A percentile compares a stretch with the other conserved stretches of the same genome.
Evolutionary conservation across 2,329 filamentous ascomycete genomes (phyloP).

Genomic region (Sordariomycetes sp.): DNA sequence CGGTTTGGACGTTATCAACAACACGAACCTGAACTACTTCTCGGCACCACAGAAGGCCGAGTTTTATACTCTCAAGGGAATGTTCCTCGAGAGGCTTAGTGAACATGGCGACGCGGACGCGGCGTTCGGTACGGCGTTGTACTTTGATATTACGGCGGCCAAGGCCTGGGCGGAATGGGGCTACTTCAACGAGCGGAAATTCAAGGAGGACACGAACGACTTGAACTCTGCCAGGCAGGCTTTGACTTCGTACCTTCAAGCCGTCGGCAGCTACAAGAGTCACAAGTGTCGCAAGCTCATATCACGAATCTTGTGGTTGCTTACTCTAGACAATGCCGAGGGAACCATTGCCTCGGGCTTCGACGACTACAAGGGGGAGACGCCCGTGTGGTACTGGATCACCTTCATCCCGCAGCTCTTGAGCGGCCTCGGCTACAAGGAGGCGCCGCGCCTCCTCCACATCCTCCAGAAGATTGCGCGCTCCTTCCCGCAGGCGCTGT

Average conservation of each 20-base stretch:
- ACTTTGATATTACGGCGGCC: constrained; percentile 87
- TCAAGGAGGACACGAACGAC: constrained; percentile 79
- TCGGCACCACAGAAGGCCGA: constrained; percentile 92
- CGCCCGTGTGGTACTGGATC: constrained; percentile 98
- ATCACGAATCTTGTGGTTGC: constrained; percentile 84
- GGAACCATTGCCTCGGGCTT: constrained; percentile 76
- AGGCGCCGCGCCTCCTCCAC: constrained; percentile 73
- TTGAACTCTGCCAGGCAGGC: constrained; percentile 79
- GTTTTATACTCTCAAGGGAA: constrained; percentile 97
- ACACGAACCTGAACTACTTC: constrained; percentile 98
- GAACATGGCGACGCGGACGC: constrained; percentile 86
- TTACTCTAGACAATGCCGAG: constrained; percentile 84
- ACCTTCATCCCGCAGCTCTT: constrained; percentile 96
- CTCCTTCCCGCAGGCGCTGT: constrained; percentile 86
- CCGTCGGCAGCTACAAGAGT: constrained; percentile 92
- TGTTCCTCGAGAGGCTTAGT: constrained; percentile 92
- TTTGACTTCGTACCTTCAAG: constrained; percentile 90
- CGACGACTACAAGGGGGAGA: constrained; percentile 94
- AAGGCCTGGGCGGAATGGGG: constrained; percentile 99
- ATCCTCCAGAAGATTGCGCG: constrained; percentile 92
- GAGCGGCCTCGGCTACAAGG: constrained; percentile 80
- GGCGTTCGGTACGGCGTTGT: constrained; percentile 87
- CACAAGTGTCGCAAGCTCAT: constrained; percentile 91
- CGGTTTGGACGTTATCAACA: constrained; percentile 96
- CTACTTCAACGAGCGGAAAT: constrained; percentile 91